phyloP scores from a whole-genome alignment of 2,329 filamentous ascomycete genomes.

The Periconia digitata region DNA sequence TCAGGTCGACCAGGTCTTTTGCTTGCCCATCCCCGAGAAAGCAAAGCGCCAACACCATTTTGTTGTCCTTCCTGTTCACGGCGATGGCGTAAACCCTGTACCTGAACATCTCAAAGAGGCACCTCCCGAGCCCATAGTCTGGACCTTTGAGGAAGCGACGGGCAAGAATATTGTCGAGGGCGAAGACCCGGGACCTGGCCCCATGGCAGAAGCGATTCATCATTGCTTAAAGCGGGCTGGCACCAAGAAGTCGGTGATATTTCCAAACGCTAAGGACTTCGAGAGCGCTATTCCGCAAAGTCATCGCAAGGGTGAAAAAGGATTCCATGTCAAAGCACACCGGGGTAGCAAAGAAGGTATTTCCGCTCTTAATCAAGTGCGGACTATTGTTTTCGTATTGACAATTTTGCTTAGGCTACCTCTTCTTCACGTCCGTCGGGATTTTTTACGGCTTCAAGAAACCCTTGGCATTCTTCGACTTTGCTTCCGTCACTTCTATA shows the following conservation, averaged over 20 bases:
- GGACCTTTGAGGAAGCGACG: slow-evolving; percentile 59
- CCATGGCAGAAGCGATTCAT: slow-evolving; percentile 50
- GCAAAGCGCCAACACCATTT: slow-evolving; percentile 65
- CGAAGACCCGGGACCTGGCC: slow-evolving; percentile 43
- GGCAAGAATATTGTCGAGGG: slow-evolving; percentile 48
- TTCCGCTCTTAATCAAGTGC: neutral
- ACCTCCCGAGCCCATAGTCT: slow-evolving; percentile 59
- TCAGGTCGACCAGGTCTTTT: slow-evolving; percentile 60
- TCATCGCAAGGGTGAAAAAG: slow-evolving; percentile 64
- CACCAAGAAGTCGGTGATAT: slow-evolving; percentile 51
- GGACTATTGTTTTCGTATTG: slow-evolving; percentile 5
- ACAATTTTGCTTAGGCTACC: slow-evolving; percentile 53
- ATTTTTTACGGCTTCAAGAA: slow-evolving; percentile 69
- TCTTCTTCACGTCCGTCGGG: slow-evolving; percentile 63
- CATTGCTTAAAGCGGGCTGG: slow-evolving; percentile 47
- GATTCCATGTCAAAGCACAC: slow-evolving; percentile 65
- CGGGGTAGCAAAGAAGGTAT: slow-evolving; percentile 66
- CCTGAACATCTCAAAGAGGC: slow-evolving; percentile 43
- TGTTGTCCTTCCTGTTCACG: slow-evolving; percentile 58
- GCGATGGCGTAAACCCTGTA: slow-evolving; percentile 50
- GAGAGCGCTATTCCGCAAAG: slow-evolving; percentile 61
- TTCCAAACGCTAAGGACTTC: slow-evolving; percentile 60
- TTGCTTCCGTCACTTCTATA: slow-evolving; percentile 60
- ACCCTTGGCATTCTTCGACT: slow-evolving; percentile 63
- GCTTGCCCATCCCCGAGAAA: slow-evolving; percentile 66